Conservation (phyloP, 2,329 filamentous ascomycete species). For the Colletotrichum limetticola region DNA sequence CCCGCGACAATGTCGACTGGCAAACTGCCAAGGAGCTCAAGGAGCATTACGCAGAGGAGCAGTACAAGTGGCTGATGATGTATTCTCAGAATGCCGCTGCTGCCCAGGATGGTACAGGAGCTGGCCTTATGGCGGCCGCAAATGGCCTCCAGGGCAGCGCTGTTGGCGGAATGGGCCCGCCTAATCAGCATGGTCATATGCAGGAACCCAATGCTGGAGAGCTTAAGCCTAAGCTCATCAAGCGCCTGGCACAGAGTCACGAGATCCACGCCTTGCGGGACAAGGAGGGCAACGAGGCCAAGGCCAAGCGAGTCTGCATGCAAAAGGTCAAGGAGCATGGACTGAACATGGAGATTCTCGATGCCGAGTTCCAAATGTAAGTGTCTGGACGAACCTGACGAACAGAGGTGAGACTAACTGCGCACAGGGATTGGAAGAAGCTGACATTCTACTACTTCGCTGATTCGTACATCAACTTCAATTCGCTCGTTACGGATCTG, state of each 20-base stretch:
- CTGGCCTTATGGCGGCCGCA: conserved; percentile 71
- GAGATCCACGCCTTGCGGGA: conserved; percentile 90
- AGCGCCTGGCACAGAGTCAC: conserved; percentile 89
- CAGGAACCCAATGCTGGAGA: conserved; percentile 79
- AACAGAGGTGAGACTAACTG: conserved; percentile 1
- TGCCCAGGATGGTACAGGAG: conserved; percentile 68
- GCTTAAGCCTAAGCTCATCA: conserved; percentile 96
- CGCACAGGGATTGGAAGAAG: conserved; percentile 93
- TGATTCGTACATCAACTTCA: conserved; percentile 99
- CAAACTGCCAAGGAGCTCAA: conserved; percentile 89
- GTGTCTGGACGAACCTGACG: conserved; percentile 47
- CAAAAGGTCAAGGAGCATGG: conserved; percentile 96
- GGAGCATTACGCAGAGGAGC: conserved; percentile 91
- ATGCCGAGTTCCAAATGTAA: conserved; percentile 98
- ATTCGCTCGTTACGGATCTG: conserved; percentile 93
- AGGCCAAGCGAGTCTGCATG: conserved; percentile 95
- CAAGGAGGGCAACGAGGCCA: conserved; percentile 97
- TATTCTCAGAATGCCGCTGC: conserved; percentile 84
- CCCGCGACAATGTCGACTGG: conserved; percentile 87
- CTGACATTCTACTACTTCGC: conserved; percentile 99
- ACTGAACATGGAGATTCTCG: conserved; percentile 97
- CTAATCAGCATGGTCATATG: conserved; percentile 73
- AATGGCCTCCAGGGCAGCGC: conserved; percentile 75
- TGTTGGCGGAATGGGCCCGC: conserved; percentile 81
- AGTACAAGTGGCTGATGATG: conserved; percentile 99